phyloP scores from a whole-genome alignment of 495 filamentous ascomycete species.

The Hypoxylon subgilvum region DNA sequence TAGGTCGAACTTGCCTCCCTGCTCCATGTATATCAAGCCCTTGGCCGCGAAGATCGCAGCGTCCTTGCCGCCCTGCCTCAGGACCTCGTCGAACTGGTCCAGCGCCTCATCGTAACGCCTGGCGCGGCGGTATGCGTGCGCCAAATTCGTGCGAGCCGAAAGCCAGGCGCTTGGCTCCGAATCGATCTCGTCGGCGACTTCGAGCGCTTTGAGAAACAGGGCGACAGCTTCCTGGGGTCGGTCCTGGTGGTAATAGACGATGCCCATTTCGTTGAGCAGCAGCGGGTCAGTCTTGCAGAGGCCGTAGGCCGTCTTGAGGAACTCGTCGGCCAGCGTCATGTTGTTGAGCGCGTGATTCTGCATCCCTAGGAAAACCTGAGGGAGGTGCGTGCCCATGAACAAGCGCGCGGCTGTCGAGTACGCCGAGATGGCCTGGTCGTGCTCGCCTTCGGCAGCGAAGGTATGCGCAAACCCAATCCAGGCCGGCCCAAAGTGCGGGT shows the following conservation, averaged over 20 bases:
- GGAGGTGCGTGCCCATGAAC: slow-evolving; percentile 96
- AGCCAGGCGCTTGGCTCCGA: slow-evolving; percentile 85
- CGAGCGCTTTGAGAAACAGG: slow-evolving; percentile 76
- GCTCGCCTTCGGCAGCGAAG: slow-evolving; percentile 99
- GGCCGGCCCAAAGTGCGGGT: slow-evolving; percentile 95
- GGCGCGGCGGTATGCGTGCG: slow-evolving; percentile 79
- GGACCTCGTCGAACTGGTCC: slow-evolving; percentile 79
- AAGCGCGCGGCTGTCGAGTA: slow-evolving; percentile 95
- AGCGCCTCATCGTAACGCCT: slow-evolving; percentile 74
- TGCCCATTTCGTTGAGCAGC: slow-evolving; percentile 92
- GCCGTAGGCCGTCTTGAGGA: slow-evolving; percentile 82
- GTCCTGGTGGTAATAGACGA: slow-evolving; percentile 92
- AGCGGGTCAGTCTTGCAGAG: slow-evolving; percentile 82
- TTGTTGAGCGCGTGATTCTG: slow-evolving; percentile 96
- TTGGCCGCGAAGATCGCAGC: slow-evolving; percentile 74
- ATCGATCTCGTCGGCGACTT: slow-evolving; percentile 77
- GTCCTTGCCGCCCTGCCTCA: slow-evolving; percentile 75
- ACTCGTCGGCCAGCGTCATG: slow-evolving; percentile 93
- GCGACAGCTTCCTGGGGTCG: slow-evolving; percentile 71
- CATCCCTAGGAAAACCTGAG: slow-evolving; percentile 97
- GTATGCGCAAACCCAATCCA: slow-evolving; percentile 99
- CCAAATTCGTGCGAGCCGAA: slow-evolving; percentile 85
- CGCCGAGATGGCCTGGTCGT: slow-evolving; percentile 97
- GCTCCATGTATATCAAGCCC: slow-evolving; percentile 74
- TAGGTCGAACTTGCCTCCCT: slow-evolving; percentile 64